Base-by-base conservation (phyloP, 164 flowering plant genomes). In the Aristolochia fimbriata region DNA sequence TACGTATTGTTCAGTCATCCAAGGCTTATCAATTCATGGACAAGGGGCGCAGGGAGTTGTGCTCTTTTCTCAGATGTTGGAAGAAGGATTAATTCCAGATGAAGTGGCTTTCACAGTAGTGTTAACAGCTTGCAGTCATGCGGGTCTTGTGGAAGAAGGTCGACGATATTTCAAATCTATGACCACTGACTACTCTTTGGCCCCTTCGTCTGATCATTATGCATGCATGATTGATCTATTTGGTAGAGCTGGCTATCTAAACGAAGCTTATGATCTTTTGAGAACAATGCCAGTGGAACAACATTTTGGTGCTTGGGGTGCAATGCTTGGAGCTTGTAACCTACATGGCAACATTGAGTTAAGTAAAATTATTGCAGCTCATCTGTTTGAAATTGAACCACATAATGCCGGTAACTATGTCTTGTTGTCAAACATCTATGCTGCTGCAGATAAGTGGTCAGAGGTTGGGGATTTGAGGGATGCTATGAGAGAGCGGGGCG, bases 231-330 rank as follows among this genome's bases (percentile, higher is more conserved):
- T 66, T 15, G 59, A 60, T 47, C 63, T 66, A 30, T 47, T 66
- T 52, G 58, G 64, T 20, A 41, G 60, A 33, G 63, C 59, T 11
- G 69, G 64, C 10, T 53, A 46, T 16, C 11, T 60, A 23, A 55
- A 60, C 17, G 55, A 52, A 13, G 69, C 69, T 21, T 66, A 66
- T 31, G 64, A 60, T 15, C 64, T 66, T 16, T 49, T 66, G 55
- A 59, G 60, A 22, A 50, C 47, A 22, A 60, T 54, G 63, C 59
- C 69, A 14, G 45, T 66, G 25, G 63, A 66, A 63, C 63, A 52
- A 24, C 59, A 66, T 45, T 58, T 59, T 27, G 60, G 64, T 47
- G 64, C 69, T 2, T 66, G 69, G 69, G 69, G 69, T 47, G 57
- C 69, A 52, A 30, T 66, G 22, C 57, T 66, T 47, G 60, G 69